Evolutionary conservation across 768 basidiomycete species (phyloP).

Genomic region (Trametes coccinea): DNA sequence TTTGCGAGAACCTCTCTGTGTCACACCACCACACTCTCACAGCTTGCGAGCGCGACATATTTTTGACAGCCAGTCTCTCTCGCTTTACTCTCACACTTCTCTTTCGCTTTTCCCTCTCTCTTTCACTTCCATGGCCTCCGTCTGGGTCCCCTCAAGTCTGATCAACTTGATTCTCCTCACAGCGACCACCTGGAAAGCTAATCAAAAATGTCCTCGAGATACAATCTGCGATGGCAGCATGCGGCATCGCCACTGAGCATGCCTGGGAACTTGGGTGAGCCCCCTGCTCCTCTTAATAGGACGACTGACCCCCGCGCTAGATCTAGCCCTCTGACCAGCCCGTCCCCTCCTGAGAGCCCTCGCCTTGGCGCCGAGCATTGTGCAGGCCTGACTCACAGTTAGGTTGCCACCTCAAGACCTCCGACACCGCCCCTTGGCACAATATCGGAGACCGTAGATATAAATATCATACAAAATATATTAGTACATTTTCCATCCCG

Average conservation of each 20-base stretch:
- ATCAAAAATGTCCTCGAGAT: constrained; percentile 6
- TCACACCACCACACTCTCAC: no score
- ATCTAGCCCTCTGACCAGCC: constrained; percentile 2
- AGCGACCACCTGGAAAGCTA: background rate
- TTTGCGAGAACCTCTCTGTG: background rate
- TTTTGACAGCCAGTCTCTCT: constrained; percentile 4
- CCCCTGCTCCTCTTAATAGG: background rate
- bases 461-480: background rate
- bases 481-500: background rate
- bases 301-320: background rate
- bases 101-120: background rate
- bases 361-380: constrained; percentile 4
- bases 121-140: background rate
- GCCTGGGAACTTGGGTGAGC: constrained; percentile 2
- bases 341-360: background rate
- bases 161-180: constrained; percentile 21
- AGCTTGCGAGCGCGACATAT: background rate
- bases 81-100: no score
- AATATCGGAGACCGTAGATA: background rate
- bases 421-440: background rate
- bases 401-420: constrained; percentile 14
- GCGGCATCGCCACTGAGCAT: background rate
- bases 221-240: constrained; percentile 14
- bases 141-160: constrained; percentile 22
- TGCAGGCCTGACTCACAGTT: constrained; percentile 3